A percentile compares a stretch with the other conserved stretches of the same genome.
phyloP scores from a whole-genome alignment of 2,329 filamentous ascomycete genomes.

The Paraphaeosphaeria sporulosa region DNA sequence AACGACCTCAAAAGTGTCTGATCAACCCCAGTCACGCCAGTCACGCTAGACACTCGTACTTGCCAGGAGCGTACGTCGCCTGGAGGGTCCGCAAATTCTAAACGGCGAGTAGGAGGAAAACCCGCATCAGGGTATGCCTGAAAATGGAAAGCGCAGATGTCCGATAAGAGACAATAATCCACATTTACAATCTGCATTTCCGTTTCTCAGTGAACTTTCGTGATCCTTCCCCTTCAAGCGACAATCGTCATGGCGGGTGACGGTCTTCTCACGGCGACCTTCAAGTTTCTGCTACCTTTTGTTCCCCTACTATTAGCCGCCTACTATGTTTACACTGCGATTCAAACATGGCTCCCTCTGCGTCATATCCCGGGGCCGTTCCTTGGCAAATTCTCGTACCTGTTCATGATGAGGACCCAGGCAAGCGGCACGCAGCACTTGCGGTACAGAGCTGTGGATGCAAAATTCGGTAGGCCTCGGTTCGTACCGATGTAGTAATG shows the following conservation, averaged over 20 bases:
- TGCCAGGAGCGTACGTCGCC: not conserved
- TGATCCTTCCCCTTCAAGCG: not conserved
- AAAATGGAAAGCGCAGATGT: not conserved
- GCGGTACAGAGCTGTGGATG: constrained; percentile 8
- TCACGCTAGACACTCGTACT: too few relatives aligned
- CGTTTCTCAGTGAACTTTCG: not conserved
- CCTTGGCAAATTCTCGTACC: constrained; percentile 18
- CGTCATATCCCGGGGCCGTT: constrained; percentile 23
- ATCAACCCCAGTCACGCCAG: too few relatives aligned
- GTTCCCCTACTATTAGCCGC: constrained; percentile 16
- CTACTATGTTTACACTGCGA: constrained; percentile 12
- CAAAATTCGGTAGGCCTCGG: constrained; percentile 18
- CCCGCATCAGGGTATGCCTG: not conserved
- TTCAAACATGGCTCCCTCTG: constrained; percentile 19
- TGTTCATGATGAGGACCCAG: constrained; percentile 16
- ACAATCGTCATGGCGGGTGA: constrained; percentile 6
- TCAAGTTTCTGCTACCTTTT: constrained; percentile 11
- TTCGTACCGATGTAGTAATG: not conserved
- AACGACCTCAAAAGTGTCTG: too few relatives aligned
- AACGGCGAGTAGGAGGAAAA: constrained; percentile 3
- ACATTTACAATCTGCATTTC: not conserved
- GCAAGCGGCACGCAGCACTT: constrained; percentile 15
- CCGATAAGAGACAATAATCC: not conserved
- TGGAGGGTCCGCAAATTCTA: not conserved
- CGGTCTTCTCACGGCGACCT: not conserved